A percentile compares a stretch with the other conserved stretches of the same genome.
Evolutionary conservation across 306 rosid species (phyloP).

Genomic region (cucumber (Cucumis sativus)): Cucumber_9930_V3 NC_026660.2:6273001-6273500

Average conservation of each 20-base stretch:
- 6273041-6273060: background rate
- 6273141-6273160: background rate
- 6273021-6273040: background rate
- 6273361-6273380: background rate
- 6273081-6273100: background rate
- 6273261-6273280: background rate
- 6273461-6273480: slow-evolving; percentile 84
- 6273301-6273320: background rate
- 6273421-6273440: slow-evolving; percentile 8
- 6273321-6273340: background rate
- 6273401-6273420: slow-evolving; percentile 13
- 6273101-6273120: background rate
- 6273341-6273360: background rate
- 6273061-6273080: background rate
- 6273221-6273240: background rate
- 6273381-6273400: slow-evolving; percentile 6
- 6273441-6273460: slow-evolving; percentile 34
- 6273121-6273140: background rate
- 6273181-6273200: background rate
- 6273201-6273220: background rate
- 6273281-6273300: background rate
- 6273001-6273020: background rate
- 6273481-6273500: slow-evolving; percentile 96
- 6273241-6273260: background rate
- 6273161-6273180: background rate